A percentile compares a stretch with the other conserved stretches of the same genome.
Conservation (phyloP, 768 basidiomycete genomes). For the Tremella mesenterica region DNA sequence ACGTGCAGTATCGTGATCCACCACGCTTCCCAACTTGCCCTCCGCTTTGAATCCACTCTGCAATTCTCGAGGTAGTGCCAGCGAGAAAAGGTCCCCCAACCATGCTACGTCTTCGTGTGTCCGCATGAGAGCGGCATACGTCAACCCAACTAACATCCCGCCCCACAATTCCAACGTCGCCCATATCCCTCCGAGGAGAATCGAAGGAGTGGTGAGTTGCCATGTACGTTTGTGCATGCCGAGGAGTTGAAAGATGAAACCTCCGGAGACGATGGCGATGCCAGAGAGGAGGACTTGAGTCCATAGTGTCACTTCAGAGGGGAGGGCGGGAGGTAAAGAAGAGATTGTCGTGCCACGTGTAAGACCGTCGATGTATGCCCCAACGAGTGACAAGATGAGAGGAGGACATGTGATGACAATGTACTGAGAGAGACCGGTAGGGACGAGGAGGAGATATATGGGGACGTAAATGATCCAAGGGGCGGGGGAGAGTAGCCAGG, state of each 20-base stretch:
- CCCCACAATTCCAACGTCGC: slow-evolving; percentile 26
- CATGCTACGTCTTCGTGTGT: slow-evolving; percentile 3
- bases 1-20: slow-evolving; percentile 11
- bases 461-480: slow-evolving; percentile 32
- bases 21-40: background rate
- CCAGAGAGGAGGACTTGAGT: slow-evolving; percentile 14
- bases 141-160: slow-evolving; percentile 13
- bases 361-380: slow-evolving; percentile 22
- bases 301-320: slow-evolving; percentile 6
- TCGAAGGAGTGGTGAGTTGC: slow-evolving; percentile 17
- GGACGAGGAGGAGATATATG: slow-evolving; percentile 23
- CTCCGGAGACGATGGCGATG: slow-evolving; percentile 24
- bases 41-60: slow-evolving; percentile 1
- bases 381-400: slow-evolving; percentile 17
- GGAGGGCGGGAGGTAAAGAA: slow-evolving; percentile 10
- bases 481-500: slow-evolving; percentile 32
- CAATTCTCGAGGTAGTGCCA: slow-evolving; percentile 13
- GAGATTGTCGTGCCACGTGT: slow-evolving; percentile 23
- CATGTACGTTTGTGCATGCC: slow-evolving; percentile 20
- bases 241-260: slow-evolving; percentile 15
- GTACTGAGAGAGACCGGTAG: slow-evolving; percentile 22
- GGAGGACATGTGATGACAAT: slow-evolving; percentile 22
- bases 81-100: slow-evolving; percentile 1
- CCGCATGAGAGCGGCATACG: slow-evolving; percentile 14
- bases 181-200: slow-evolving; percentile 20